These are phyloP conservation scores for Saksenaea vasiformis DNA, from an alignment of 371 early-diverging fungal genomes.

Conservation along the genomic window DNA sequence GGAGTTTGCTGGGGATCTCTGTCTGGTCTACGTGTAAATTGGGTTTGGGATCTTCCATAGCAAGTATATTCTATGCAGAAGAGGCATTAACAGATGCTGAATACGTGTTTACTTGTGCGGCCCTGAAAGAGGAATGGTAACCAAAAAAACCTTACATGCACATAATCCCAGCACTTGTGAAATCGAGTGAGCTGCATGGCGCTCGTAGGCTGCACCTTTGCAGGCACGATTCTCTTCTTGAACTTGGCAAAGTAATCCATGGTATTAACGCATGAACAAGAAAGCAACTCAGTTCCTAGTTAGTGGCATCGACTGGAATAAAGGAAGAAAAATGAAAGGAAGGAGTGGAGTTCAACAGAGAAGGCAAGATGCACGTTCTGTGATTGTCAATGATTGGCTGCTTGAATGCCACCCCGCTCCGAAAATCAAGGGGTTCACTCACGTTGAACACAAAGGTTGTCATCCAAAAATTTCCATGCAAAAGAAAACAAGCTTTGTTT, in stretches of 20 bases:
- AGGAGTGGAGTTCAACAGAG: not conserved
- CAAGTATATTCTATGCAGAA: slow-evolving; percentile 54
- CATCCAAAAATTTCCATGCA: not conserved
- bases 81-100: not conserved
- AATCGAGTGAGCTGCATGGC: slow-evolving; percentile 74
- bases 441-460: not conserved
- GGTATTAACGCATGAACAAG: slow-evolving; percentile 4
- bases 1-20: slow-evolving; percentile 76
- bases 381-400: not conserved
- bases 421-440: slow-evolving; percentile 1
- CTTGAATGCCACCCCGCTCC: slow-evolving; percentile 1
- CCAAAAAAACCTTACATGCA: slow-evolving; percentile 53
- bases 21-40: slow-evolving; percentile 71
- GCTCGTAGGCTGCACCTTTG: slow-evolving; percentile 63
- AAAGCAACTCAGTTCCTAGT: not conserved
- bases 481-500: not conserved
- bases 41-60: slow-evolving; percentile 57
- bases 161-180: slow-evolving; percentile 75
- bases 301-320: not conserved
- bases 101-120: not conserved
- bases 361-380: not conserved
- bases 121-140: not conserved
- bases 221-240: slow-evolving; percentile 64
- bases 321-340: not conserved
- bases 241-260: slow-evolving; percentile 75